Conservation (phyloP, 192 early-diverging fungal genomes). For the Linnemannia exigua region DNA sequence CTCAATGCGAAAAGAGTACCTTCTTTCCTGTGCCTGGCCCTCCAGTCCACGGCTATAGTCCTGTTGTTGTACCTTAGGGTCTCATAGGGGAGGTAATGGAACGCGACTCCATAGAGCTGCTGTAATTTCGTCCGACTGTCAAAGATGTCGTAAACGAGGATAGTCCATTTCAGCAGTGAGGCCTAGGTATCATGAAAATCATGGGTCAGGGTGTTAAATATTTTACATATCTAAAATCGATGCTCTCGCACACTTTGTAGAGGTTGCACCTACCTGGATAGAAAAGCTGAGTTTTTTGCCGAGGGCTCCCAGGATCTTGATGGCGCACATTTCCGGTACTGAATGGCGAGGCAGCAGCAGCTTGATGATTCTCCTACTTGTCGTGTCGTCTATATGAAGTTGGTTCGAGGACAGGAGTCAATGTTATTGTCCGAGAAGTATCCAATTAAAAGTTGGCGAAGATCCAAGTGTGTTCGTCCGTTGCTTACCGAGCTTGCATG, state of each 20-base stretch:
- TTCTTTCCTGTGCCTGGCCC: background rate
- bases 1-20: background rate
- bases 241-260: background rate
- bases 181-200: conserved; percentile 27
- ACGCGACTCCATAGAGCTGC: conserved; percentile 64
- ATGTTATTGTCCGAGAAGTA: background rate
- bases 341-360: conserved; percentile 53
- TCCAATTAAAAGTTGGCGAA: background rate
- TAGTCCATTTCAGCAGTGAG: conserved; percentile 61
- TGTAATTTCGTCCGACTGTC: conserved; percentile 58
- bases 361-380: conserved; percentile 52
- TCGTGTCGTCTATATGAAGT: conserved; percentile 35
- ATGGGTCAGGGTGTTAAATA: background rate
- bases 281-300: conserved; percentile 31
- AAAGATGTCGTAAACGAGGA: conserved; percentile 62
- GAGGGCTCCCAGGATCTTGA: conserved; percentile 50
- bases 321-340: conserved; percentile 42
- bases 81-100: conserved; percentile 64
- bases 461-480: background rate
- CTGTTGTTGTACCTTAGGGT: conserved; percentile 53
- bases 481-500: conserved; percentile 47
- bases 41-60: background rate
- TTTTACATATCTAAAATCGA: background rate
- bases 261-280: conserved; percentile 33
- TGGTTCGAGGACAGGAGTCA: background rate